These are phyloP conservation scores for Pseudogymnoascus sp. DNA, from an alignment of 2,329 filamentous ascomycete species.

Conservation along the genomic window DNA sequence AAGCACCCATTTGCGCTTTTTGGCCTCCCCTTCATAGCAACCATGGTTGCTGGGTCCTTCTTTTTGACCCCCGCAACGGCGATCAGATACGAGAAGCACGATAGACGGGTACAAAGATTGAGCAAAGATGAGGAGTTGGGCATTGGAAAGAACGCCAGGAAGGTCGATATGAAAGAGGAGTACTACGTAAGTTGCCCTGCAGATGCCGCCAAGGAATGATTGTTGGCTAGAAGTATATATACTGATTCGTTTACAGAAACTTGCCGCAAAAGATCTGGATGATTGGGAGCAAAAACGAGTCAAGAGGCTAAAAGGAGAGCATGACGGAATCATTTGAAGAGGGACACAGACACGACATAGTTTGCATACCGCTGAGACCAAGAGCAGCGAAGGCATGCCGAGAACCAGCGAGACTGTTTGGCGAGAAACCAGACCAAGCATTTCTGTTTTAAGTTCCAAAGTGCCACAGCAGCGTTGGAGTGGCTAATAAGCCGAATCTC, in stretches of 20 bases:
- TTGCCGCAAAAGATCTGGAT: constrained; percentile 84
- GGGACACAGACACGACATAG: background rate
- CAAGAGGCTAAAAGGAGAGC: constrained; percentile 80
- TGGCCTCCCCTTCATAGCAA: constrained; percentile 81
- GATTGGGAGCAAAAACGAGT: constrained; percentile 96
- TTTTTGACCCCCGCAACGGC: constrained; percentile 91
- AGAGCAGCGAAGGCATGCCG: background rate
- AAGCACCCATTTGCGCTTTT: constrained; percentile 87
- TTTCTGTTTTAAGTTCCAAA: background rate
- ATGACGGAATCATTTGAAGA: constrained; percentile 56
- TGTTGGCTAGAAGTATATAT: constrained; percentile 12
- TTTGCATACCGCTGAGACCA: background rate
- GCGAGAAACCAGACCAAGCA: background rate
- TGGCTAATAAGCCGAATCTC: background rate
- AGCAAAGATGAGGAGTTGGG: constrained; percentile 80
- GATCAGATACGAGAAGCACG: constrained; percentile 85
- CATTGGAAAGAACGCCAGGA: constrained; percentile 61
- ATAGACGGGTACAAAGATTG: constrained; percentile 80
- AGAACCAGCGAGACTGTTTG: background rate
- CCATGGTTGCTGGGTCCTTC: constrained; percentile 89
- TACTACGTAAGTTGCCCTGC: constrained; percentile 62
- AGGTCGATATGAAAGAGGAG: constrained; percentile 74
- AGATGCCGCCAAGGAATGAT: background rate
- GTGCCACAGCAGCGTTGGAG: background rate
- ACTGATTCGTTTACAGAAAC: constrained; percentile 45